Percentiles rank a stretch among this genome's conserved stretches.
Conservation (phyloP, 2,329 filamentous ascomycete genomes). For the Aspergillus aculeatinus region DNA sequence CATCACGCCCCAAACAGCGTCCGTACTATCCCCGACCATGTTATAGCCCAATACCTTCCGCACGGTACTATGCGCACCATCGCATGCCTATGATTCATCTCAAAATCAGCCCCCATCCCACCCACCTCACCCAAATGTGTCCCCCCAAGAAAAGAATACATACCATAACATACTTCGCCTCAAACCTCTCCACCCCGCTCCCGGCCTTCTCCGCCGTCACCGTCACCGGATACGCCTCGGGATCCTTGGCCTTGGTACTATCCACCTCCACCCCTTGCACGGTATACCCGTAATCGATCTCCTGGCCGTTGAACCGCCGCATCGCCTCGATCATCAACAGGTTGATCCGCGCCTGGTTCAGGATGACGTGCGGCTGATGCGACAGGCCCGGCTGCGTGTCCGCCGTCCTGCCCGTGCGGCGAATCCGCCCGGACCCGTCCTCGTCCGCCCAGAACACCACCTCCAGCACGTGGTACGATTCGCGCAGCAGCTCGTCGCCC, state of each 20-base stretch:
- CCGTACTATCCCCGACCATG: constrained; percentile 61
- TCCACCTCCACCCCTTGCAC: constrained; percentile 55
- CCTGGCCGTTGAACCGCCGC: constrained; percentile 41
- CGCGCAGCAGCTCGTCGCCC: constrained; percentile 54
- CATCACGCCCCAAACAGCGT: constrained; percentile 60
- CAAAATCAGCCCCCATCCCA: not conserved
- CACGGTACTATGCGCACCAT: constrained; percentile 48
- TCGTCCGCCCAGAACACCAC: constrained; percentile 56
- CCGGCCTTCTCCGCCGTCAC: constrained; percentile 47
- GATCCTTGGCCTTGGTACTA: constrained; percentile 26
- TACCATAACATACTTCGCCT: constrained; percentile 55
- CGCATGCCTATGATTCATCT: constrained; percentile 42
- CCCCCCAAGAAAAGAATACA: constrained; percentile 22
- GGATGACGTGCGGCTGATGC: constrained; percentile 57
- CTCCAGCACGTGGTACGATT: constrained; percentile 60
- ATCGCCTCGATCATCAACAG: constrained; percentile 55
- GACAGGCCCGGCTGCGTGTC: constrained; percentile 57
- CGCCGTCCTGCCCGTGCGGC: constrained; percentile 49
- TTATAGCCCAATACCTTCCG: constrained; percentile 43
- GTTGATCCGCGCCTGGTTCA: constrained; percentile 58
- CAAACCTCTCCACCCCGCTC: constrained; percentile 36
- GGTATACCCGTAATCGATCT: constrained; percentile 57
- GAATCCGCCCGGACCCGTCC: constrained; percentile 38
- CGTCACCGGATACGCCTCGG: constrained; percentile 45
- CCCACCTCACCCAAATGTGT: not conserved